Percentiles rank a stretch among this genome's conserved stretches.
These are phyloP conservation scores for Wallemia mellicola DNA, from an alignment of 1,284 basidiomycete species.

Conservation along the genomic window DNA sequence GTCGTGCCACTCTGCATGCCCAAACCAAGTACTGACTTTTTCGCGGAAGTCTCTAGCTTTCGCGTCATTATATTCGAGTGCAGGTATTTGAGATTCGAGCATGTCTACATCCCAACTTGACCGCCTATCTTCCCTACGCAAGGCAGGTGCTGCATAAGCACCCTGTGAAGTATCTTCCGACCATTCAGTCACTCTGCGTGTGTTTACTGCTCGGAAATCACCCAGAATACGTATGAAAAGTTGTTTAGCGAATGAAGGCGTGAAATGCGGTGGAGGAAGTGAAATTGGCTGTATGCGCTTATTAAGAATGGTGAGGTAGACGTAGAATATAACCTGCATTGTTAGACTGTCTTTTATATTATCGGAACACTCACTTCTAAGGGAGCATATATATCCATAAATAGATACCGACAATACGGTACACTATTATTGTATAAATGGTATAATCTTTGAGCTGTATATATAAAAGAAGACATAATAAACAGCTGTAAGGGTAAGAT, in stretches of 20 bases:
- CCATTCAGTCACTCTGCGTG: not conserved
- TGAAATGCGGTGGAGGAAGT: not conserved
- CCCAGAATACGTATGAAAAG: not conserved
- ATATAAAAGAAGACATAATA: not conserved
- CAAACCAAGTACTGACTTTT: constrained; percentile 33
- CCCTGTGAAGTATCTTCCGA: not conserved
- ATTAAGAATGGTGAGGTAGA: not conserved
- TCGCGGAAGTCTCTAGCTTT: constrained; percentile 46
- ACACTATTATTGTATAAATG: not conserved
- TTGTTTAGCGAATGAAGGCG: not conserved
- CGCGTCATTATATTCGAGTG: constrained; percentile 30
- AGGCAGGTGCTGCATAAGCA: not conserved
- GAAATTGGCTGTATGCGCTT: not conserved
- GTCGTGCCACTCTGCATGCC: constrained; percentile 37
- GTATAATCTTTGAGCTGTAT: not conserved
- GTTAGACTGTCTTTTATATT: not conserved
- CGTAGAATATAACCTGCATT: not conserved
- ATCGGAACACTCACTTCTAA: not conserved
- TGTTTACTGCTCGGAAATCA: not conserved
- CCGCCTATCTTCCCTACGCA: constrained; percentile 21
- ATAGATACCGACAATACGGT: not conserved
- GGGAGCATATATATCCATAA: not conserved
- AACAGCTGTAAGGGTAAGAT: too few species aligned
- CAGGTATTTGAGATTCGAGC: constrained; percentile 24
- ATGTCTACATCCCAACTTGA: constrained; percentile 16